Conservation (phyloP, 2,329 filamentous ascomycete species). For the Diaporthe destruens region DNA sequence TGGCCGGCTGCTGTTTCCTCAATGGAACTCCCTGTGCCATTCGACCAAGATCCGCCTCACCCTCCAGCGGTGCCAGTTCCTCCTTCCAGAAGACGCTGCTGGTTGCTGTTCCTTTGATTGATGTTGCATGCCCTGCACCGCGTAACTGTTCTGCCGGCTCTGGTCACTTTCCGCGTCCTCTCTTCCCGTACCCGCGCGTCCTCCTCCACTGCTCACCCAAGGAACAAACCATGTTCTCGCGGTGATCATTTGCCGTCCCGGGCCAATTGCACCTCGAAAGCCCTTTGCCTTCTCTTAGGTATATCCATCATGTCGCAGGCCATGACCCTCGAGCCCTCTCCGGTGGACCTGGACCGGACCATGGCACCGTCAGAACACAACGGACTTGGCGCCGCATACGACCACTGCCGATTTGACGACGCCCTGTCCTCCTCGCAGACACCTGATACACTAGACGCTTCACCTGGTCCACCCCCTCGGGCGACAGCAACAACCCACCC, state of each 20-base stretch:
- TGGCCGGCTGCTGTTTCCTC: slow-evolving; percentile 34
- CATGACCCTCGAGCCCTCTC: slow-evolving; percentile 32
- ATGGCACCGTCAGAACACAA: slow-evolving; percentile 33
- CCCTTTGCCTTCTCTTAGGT: slow-evolving; percentile 35
- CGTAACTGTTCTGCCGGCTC: slow-evolving; percentile 34
- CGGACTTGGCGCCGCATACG: slow-evolving; percentile 38
- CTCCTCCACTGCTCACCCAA: slow-evolving; percentile 9
- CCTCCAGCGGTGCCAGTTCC: slow-evolving; percentile 28
- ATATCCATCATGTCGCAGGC: slow-evolving; percentile 40
- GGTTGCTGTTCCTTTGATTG: slow-evolving; percentile 32
- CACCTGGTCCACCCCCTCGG: slow-evolving; percentile 38
- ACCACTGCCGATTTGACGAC: slow-evolving; percentile 41
- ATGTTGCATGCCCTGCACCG: slow-evolving; percentile 36
- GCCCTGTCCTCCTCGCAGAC: slow-evolving; percentile 37
- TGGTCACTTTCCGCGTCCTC: slow-evolving; percentile 31
- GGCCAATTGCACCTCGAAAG: slow-evolving; percentile 33
- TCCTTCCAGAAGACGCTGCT: slow-evolving; percentile 29
- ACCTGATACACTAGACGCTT: slow-evolving; percentile 43
- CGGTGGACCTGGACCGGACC: slow-evolving; percentile 38
- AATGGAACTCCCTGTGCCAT: slow-evolving; percentile 38
- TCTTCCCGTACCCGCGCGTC: slow-evolving; percentile 17
- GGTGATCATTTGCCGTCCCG: slow-evolving; percentile 38
- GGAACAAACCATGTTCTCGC: slow-evolving; percentile 38
- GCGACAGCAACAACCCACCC: slow-evolving; percentile 28
- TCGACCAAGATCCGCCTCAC: slow-evolving; percentile 27